Evolutionary conservation across 495 filamentous ascomycete species (phyloP), one percentile per base, ranked within the genome.

Genomic region (Daldinia grandis): DNA sequence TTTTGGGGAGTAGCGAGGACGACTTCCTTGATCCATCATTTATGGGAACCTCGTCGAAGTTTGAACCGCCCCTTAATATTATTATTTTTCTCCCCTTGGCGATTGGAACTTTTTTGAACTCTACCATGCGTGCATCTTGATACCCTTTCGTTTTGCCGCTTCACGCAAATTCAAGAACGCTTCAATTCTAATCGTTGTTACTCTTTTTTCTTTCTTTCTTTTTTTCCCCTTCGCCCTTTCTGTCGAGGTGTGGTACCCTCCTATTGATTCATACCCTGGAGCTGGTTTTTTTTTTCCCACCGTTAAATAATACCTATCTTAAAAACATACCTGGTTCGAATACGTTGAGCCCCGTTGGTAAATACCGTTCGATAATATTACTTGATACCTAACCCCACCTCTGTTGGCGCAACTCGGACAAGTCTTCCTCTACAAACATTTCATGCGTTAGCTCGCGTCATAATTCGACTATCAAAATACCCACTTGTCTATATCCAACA

Each of bases 381-480:
- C 66, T 70, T 74, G 69, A 76, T 72, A 74, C 71, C 73, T 67
- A 76, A 76, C 73, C 68, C 72, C 70, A 69, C 67, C 72, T 54
- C 74, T 65, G 59, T 59, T 72, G 66, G 73, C 70, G 70, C 73
- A 67, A 61, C 69, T 69, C 60, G 60, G 53, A 66, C 62, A 74
- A 58, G 59, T 62, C 66, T 58, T 69, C 58, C 40, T 62, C 35
- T 62, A 64, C 59, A 59, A 66, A 50, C 58, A 61, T 67, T 58
- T 68, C 47, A 64, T 67, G 47, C 60, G 60, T 68, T 64, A 57
- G 54, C 37, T 49, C 49, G 57, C 60, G 49, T 61, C 65, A 69
- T 69, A 72, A 27, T 58, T 69, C 65, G 62, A 57, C 64, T 61
- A 51, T 56, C 68, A 58, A 61, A 63, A 55, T 24, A 53, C 21